Percentiles rank a stretch among this genome's conserved stretches.
phyloP scores from a whole-genome alignment of 2,329 filamentous ascomycete species.

The Calonectria pseudoreteaudii region DNA sequence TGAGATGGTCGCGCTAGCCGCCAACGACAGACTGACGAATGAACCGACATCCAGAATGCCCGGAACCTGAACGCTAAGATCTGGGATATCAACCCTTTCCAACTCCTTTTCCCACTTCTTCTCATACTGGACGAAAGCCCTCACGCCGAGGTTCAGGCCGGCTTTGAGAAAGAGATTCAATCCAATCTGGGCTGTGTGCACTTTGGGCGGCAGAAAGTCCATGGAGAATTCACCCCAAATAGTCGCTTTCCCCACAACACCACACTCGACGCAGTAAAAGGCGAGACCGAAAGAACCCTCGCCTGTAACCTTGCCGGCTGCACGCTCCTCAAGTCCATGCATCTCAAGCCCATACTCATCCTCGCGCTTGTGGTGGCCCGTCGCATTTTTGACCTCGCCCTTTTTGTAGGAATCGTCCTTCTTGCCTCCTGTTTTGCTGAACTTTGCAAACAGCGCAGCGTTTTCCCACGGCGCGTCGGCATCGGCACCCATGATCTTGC shows the following conservation, averaged over 20 bases:
- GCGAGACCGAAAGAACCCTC: not conserved
- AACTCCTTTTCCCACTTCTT: not conserved
- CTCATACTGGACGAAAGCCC: conserved; percentile 14
- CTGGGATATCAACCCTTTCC: not conserved
- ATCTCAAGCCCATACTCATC: no score
- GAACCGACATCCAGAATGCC: not conserved
- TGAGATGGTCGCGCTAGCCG: not conserved
- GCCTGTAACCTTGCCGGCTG: not conserved
- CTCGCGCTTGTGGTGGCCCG: not conserved
- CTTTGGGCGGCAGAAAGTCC: not conserved
- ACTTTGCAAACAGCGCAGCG: not conserved
- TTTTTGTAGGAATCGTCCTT: conserved; percentile 12
- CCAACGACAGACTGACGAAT: not conserved
- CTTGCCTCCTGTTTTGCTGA: not conserved
- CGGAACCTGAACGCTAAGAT: not conserved
- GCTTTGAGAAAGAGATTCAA: not conserved
- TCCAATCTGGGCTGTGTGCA: not conserved
- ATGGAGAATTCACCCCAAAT: not conserved
- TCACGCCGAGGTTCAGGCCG: conserved; percentile 9
- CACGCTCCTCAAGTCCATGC: not conserved
- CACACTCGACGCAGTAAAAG: conserved; percentile 23
- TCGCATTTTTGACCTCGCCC: not conserved
- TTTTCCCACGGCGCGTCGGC: conserved; percentile 10
- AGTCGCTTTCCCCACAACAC: not conserved
- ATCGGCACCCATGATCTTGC: not conserved